phyloP scores from a whole-genome alignment of 2,329 filamentous ascomycete genomes.

The Verticillium longisporum region DNA sequence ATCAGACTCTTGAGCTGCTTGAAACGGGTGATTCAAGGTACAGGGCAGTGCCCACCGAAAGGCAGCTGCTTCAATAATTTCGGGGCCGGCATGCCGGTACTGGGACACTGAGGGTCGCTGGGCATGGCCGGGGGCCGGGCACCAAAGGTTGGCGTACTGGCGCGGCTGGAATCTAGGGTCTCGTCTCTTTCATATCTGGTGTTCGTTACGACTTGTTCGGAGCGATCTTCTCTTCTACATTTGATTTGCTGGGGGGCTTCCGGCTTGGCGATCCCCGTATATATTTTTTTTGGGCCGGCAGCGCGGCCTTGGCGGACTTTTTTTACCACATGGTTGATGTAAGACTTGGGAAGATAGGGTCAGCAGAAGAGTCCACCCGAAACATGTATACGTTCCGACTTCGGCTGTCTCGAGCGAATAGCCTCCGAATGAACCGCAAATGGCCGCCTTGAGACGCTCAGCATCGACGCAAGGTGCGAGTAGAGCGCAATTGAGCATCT shows the following conservation, averaged over 20 bases:
- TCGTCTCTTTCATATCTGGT: background rate
- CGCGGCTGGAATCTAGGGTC: too few relatives aligned
- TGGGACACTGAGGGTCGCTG: too few relatives aligned
- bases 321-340: background rate
- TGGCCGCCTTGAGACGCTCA: conserved; percentile 13
- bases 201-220: background rate
- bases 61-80: too few relatives aligned
- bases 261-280: background rate
- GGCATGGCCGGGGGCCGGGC: background rate
- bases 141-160: too few relatives aligned
- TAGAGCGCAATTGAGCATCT: background rate
- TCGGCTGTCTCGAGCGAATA: background rate
- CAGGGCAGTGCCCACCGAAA: too few relatives aligned
- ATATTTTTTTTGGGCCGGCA: background rate
- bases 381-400: background rate
- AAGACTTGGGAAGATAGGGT: background rate
- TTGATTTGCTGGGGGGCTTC: background rate
- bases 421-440: background rate
- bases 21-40: too few relatives aligned
- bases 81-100: too few relatives aligned
- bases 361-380: background rate
- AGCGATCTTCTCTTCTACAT: background rate
- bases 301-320: background rate
- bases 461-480: conserved; percentile 22
- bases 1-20: background rate